Percentiles rank a stretch among this genome's conserved stretches.
Evolutionary conservation across 1,139 yeast genomes (phyloP).

Genomic region (Pneumocystis oryctolagi): DNA sequence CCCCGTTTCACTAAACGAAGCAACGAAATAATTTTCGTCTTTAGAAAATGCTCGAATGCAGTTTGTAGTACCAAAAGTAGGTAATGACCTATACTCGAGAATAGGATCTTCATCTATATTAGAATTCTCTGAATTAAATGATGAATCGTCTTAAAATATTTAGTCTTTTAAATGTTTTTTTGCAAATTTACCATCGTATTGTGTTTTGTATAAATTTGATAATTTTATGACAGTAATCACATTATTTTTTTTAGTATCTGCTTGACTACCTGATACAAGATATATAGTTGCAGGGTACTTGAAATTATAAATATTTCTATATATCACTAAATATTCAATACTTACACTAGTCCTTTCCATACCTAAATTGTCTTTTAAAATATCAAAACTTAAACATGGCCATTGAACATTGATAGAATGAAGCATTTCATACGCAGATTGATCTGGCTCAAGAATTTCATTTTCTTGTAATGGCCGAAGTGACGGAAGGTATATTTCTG

Average conservation of each 20-base stretch:
- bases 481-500: constrained; percentile 60
- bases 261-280: constrained; percentile 88
- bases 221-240: constrained; percentile 74
- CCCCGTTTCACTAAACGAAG: constrained; percentile 80
- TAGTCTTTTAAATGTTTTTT: constrained; percentile 28
- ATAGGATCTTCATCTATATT: constrained; percentile 66
- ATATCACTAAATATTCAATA: neutral
- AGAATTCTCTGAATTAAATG: constrained; percentile 55
- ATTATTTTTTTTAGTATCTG: constrained; percentile 71
- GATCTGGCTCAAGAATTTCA: constrained; percentile 93
- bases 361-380: constrained; percentile 76
- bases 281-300: constrained; percentile 72
- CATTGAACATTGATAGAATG: constrained; percentile 89
- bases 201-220: constrained; percentile 67
- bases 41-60: constrained; percentile 68
- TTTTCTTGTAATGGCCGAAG: constrained; percentile 76
- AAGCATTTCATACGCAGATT: constrained; percentile 87
- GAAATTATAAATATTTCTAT: neutral
- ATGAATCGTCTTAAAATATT: neutral
- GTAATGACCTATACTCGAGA: constrained; percentile 65
- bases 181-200: constrained; percentile 47
- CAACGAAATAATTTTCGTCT: constrained; percentile 58
- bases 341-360: constrained; percentile 54
- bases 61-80: constrained; percentile 73
- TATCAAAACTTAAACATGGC: constrained; percentile 89